Evolutionary conservation across 2,329 filamentous ascomycete genomes (phyloP).

Genomic region (Fusarium pseudonygamai): DNA sequence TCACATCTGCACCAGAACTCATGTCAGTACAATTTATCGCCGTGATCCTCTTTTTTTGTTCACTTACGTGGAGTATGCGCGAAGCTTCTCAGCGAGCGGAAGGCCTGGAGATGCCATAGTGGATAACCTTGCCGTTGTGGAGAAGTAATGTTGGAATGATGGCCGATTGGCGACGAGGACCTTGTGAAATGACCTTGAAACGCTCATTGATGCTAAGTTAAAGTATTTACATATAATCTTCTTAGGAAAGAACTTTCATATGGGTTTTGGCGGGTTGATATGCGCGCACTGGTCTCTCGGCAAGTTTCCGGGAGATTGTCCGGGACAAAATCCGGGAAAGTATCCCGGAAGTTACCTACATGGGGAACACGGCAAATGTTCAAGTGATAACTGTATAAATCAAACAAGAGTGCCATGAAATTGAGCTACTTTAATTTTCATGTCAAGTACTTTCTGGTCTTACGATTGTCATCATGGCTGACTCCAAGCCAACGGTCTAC

Average conservation of each 20-base stretch:
- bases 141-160: rapidly evolving
- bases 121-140: rapidly evolving
- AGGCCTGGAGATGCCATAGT: background rate
- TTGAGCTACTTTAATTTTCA: too few species aligned
- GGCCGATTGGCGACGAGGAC: background rate
- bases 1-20: background rate
- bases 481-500: background rate
- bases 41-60: rapidly evolving
- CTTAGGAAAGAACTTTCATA: too few species aligned
- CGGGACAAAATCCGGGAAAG: background rate
- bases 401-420: rapidly evolving
- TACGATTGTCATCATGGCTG: background rate
- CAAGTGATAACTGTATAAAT: too few species aligned
- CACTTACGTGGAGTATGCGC: background rate
- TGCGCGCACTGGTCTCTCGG: rapidly evolving
- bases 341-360: rapidly evolving
- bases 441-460: rapidly evolving
- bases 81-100: background rate
- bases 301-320: background rate
- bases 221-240: too few species aligned
- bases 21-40: rapidly evolving
- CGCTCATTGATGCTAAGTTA: rapidly evolving
- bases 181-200: rapidly evolving
- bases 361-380: rapidly evolving
- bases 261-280: background rate